phyloP scores from a whole-genome alignment of 306 rosid species.

The Cajanus cajan region DNA sequence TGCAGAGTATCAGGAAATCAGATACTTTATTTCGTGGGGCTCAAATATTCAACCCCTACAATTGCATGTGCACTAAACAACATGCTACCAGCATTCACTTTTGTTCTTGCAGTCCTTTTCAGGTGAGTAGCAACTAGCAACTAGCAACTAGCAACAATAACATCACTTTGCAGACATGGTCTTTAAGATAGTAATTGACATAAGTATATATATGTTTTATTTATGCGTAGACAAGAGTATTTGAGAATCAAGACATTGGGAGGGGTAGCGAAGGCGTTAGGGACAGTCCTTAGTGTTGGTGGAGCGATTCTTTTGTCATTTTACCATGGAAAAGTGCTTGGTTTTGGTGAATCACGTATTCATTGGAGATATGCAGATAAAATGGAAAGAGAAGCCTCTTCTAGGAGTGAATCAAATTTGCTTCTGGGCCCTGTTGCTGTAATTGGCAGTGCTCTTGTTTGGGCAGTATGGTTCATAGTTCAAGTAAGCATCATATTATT shows the following conservation, averaged over 20 bases:
- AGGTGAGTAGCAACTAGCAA: constrained; percentile 40
- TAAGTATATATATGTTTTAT: too few species aligned
- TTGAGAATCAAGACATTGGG: constrained; percentile 46
- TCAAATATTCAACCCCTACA: constrained; percentile 58
- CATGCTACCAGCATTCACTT: constrained; percentile 79
- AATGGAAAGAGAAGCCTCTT: constrained; percentile 30
- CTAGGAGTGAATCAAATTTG: not conserved
- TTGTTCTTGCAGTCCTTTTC: constrained; percentile 68
- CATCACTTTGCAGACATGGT: not conserved
- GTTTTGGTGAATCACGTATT: constrained; percentile 47
- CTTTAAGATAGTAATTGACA: too few species aligned
- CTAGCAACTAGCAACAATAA: too few species aligned
- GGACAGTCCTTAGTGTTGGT: constrained; percentile 64
- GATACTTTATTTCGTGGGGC: constrained; percentile 61
- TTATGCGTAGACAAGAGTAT: constrained; percentile 55
- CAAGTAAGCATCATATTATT: constrained; percentile 42
- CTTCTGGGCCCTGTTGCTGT: constrained; percentile 57
- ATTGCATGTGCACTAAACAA: constrained; percentile 62
- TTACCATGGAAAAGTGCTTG: constrained; percentile 61
- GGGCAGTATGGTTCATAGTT: constrained; percentile 61
- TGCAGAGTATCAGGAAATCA: constrained; percentile 76
- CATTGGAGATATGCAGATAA: constrained; percentile 63
- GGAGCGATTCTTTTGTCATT: constrained; percentile 78
- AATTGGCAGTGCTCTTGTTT: constrained; percentile 46
- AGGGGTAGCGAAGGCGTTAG: constrained; percentile 57